Percentiles rank a stretch among this genome's conserved stretches.
These are phyloP conservation scores for Daldinia childiae DNA, from an alignment of 495 filamentous ascomycete species.

Conservation along the genomic window DNA sequence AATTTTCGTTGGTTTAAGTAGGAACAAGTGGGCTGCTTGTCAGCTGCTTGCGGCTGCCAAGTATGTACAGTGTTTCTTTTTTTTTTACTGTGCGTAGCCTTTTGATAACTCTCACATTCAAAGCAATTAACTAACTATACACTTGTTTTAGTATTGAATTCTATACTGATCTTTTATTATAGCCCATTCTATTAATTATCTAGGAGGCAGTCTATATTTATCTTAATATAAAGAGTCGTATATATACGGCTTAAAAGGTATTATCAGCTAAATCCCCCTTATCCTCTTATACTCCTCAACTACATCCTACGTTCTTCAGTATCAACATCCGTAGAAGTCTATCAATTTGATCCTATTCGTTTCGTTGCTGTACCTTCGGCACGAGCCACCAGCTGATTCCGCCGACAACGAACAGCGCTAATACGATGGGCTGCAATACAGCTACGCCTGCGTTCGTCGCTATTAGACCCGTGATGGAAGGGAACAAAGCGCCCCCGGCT, in stretches of 20 bases:
- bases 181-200: too few relatives aligned
- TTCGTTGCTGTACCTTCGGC: slow-evolving; percentile 45
- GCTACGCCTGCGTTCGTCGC: slow-evolving; percentile 56
- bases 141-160: too few relatives aligned
- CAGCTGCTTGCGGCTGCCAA: background rate
- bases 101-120: background rate
- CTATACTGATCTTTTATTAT: too few relatives aligned
- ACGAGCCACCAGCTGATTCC: slow-evolving; percentile 57
- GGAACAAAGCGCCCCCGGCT: slow-evolving; percentile 61
- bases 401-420: slow-evolving; percentile 55
- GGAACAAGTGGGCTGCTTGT: background rate
- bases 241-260: too few relatives aligned
- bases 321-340: background rate
- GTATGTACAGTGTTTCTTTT: background rate
- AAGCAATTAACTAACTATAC: background rate
- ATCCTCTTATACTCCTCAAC: background rate
- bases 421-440: slow-evolving; percentile 62
- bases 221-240: too few relatives aligned
- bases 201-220: too few relatives aligned
- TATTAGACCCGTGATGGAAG: slow-evolving; percentile 60
- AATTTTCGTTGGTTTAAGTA: background rate
- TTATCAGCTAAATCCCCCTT: background rate
- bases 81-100: background rate
- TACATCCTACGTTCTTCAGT: background rate
- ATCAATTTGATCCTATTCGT: slow-evolving; percentile 19